These are phyloP conservation scores for Coemansia sp. DNA, from an alignment of 192 early-diverging fungal species.

Conservation along the genomic window DNA sequence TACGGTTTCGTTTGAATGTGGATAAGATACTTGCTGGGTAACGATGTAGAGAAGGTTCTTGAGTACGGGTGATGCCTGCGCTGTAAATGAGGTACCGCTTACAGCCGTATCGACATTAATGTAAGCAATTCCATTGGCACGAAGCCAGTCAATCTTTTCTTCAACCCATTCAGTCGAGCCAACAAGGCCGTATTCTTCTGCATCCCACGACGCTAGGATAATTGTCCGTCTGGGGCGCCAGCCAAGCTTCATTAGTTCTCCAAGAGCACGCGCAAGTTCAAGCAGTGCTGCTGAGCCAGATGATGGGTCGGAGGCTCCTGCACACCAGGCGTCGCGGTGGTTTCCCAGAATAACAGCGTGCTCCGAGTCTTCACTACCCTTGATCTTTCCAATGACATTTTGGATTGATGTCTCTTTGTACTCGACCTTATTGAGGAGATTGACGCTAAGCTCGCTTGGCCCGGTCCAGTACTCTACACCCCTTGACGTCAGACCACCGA, in stretches of 20 bases:
- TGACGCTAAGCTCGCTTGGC: conserved; percentile 45
- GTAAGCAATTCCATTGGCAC: conserved; percentile 53
- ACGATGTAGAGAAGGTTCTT: conserved; percentile 48
- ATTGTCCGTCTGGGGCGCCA: conserved; percentile 64
- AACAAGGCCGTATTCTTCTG: conserved; percentile 61
- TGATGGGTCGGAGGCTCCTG: conserved; percentile 61
- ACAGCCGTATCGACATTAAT: conserved; percentile 61
- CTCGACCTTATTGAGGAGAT: conserved; percentile 55
- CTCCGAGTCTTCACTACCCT: conserved; percentile 53
- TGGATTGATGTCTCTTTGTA: conserved; percentile 54
- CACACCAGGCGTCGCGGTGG: conserved; percentile 66
- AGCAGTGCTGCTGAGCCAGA: conserved; percentile 60
- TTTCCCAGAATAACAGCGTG: conserved; percentile 58
- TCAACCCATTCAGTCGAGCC: conserved; percentile 71
- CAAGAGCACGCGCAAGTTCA: conserved; percentile 54
- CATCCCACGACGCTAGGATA: conserved; percentile 63
- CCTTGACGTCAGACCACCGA: conserved; percentile 50
- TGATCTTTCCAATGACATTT: conserved; percentile 61
- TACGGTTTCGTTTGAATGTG: conserved; percentile 42
- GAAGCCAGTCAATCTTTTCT: conserved; percentile 54
- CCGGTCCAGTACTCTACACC: conserved; percentile 58
- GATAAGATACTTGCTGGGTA: conserved; percentile 49
- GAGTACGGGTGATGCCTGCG: conserved; percentile 52
- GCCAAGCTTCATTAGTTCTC: conserved; percentile 54
- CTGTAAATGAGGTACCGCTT: conserved; percentile 47